A percentile compares a stretch with the other conserved stretches of the same genome.
Conservation (phyloP, 208 protist genomes). For the Leishmania tarentolae region DNA sequence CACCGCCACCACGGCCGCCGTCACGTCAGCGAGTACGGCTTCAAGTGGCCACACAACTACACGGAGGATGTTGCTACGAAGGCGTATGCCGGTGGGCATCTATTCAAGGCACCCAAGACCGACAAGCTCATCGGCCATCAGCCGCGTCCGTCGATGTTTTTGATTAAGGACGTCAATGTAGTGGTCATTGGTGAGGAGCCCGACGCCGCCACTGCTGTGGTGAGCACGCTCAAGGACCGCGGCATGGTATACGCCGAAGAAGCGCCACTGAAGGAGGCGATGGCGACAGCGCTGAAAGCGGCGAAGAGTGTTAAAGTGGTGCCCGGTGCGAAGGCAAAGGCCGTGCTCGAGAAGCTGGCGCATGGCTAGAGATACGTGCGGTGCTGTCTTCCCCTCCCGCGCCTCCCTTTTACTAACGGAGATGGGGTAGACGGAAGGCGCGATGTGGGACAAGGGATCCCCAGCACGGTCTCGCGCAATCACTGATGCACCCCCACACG, state of each 20-base stretch:
- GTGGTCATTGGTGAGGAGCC: slow-evolving; percentile 61
- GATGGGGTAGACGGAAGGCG: neutral
- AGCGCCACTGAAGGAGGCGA: slow-evolving; percentile 42
- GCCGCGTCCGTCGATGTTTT: slow-evolving; percentile 56
- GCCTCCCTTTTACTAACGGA: neutral
- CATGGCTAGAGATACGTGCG: slow-evolving; percentile 8
- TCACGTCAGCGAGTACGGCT: slow-evolving; percentile 79
- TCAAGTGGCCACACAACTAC: slow-evolving; percentile 76
- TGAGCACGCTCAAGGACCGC: slow-evolving; percentile 46
- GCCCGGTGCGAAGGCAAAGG: slow-evolving; percentile 29
- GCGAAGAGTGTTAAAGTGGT: slow-evolving; percentile 67
- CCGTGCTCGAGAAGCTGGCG: slow-evolving; percentile 46
- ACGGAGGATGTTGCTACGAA: slow-evolving; percentile 59
- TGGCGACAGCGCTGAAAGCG: slow-evolving; percentile 39
- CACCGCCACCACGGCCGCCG: slow-evolving; percentile 79
- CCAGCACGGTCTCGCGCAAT: neutral
- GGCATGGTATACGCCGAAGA: slow-evolving; percentile 80
- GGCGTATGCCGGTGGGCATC: slow-evolving; percentile 73
- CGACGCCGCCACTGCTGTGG: slow-evolving; percentile 49
- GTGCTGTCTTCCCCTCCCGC: neutral
- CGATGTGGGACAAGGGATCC: neutral
- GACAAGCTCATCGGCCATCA: slow-evolving; percentile 48
- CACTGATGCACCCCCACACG: neutral
- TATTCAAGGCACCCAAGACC: slow-evolving; percentile 64
- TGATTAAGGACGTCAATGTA: slow-evolving; percentile 52